phyloP scores from a whole-genome alignment of 148 eudicot genomes.

The Arbutus unedo region DNA sequence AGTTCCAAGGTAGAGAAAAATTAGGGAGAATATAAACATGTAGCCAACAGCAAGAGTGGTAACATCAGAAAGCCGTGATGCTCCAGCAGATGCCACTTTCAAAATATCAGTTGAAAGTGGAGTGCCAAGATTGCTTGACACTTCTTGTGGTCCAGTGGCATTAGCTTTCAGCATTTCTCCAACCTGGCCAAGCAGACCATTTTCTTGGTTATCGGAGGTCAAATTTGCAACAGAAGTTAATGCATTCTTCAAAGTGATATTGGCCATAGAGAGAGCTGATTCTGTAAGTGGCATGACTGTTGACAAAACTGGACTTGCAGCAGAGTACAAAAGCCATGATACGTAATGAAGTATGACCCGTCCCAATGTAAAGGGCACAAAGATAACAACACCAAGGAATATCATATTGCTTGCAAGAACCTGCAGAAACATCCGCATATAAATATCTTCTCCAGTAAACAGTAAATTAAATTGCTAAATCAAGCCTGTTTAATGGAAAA shows the following conservation, averaged over 20 bases:
- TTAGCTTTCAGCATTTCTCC: conserved; percentile 56
- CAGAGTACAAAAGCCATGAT: conserved; percentile 71
- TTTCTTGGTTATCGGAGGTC: conserved; percentile 55
- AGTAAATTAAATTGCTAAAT: not conserved
- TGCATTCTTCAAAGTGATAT: conserved; percentile 78
- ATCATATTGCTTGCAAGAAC: conserved; percentile 98
- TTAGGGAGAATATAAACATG: conserved; percentile 71
- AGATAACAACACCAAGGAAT: conserved; percentile 87
- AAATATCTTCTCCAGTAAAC: not conserved
- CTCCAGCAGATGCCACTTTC: conserved; percentile 60
- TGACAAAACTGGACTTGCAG: conserved; percentile 62
- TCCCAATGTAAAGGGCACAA: conserved; percentile 87
- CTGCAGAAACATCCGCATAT: conserved; percentile 46
- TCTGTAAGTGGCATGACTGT: conserved; percentile 74
- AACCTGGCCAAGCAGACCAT: conserved; percentile 46
- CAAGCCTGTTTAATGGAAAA: not conserved
- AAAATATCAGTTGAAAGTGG: conserved; percentile 52
- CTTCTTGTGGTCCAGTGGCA: conserved; percentile 51
- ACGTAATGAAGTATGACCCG: conserved; percentile 71
- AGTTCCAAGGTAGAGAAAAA: conserved; percentile 75
- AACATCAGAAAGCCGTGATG: conserved; percentile 84
- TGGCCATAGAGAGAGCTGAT: conserved; percentile 76
- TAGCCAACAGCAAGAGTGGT: conserved; percentile 97
- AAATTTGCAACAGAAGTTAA: conserved; percentile 69
- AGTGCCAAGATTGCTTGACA: conserved; percentile 46